Base-by-base conservation (phyloP, 2,329 filamentous ascomycete genomes). In the Ophiostoma sp. region DNA sequence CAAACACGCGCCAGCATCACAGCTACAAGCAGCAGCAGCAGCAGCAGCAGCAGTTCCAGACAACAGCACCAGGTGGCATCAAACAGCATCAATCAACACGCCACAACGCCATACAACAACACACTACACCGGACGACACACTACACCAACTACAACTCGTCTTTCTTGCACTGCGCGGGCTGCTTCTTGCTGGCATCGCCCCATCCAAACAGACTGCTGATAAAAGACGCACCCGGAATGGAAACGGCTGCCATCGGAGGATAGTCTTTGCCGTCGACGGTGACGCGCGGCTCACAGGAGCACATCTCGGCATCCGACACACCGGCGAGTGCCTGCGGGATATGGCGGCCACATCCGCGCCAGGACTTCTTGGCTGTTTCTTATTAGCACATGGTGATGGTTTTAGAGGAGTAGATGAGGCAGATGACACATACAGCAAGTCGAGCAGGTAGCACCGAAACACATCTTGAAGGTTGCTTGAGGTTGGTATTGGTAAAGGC, bases 311-410 rank as follows among this genome's bases (percentile, higher is more conserved):
- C 76, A 75, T 84, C 79, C 39, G 81, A 77, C 4, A 84, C 77
- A 70, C 79, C 78, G 41, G 77, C 73, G 64, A 85, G 79, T n/a
- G 82, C 83, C 17, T 78, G 75, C 10, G 81, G 78, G 71, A 84
- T 80, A 74, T 85, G 83, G 70, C 73, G 78, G 67, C 83, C 83
- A 77, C 83, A 85, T 72, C 83, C 83, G 72, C 82, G 80, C 83
- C 83, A 84, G 35, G 82, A 76, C 74, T 81, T 79, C 76, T 83
- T 84, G 36, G 80, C 83, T 84, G 71, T 20, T 4, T 44, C 27
- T 31, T 10, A 11, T 44, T 27, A 67, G 65, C 17, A 17, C 5
- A n/a, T 15, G 6, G 13, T 1, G 10, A 48, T 31, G 36, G 20
- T 7, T 66, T 35, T 5, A 4, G 35, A 15, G 2, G n/a, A 54